Conservation (phyloP, 345 rosid species). For the Populus pruinosa region DNA sequence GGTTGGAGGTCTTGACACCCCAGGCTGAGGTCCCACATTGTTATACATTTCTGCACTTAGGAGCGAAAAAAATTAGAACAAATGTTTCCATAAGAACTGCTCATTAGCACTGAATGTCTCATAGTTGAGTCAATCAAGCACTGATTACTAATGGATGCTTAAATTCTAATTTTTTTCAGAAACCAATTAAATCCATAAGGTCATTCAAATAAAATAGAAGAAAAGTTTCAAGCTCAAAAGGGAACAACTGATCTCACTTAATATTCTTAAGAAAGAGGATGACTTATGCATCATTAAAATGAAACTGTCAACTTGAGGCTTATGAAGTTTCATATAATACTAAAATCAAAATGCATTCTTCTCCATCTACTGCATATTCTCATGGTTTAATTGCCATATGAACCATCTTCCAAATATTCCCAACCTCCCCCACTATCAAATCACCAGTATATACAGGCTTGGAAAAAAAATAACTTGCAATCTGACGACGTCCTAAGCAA, state of each 20-base stretch:
- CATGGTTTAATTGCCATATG: background rate
- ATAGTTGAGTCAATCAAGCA: too few relatives aligned
- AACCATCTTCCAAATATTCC: background rate
- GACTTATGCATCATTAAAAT: background rate
- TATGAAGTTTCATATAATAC: background rate
- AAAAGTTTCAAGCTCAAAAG: background rate
- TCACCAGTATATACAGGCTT: background rate
- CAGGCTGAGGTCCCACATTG: slow-evolving; percentile 66
- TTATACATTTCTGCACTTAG: slow-evolving; percentile 60
- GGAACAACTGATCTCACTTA: background rate
- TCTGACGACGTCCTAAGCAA: background rate
- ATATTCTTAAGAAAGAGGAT: background rate
- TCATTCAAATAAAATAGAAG: background rate
- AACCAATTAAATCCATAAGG: background rate
- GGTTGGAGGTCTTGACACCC: slow-evolving; percentile 59
- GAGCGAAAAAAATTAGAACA: background rate
- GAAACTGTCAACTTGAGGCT: background rate
- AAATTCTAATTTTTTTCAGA: background rate
- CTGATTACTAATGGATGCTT: background rate
- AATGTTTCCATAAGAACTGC: background rate
- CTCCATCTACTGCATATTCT: background rate
- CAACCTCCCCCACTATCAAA: background rate
- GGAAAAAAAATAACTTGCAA: background rate
- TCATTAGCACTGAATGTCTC: background rate
- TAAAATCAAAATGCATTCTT: background rate